phyloP scores from a whole-genome alignment of 805 yeast genomes.

The Blastobotrys mokoenaii region DNA sequence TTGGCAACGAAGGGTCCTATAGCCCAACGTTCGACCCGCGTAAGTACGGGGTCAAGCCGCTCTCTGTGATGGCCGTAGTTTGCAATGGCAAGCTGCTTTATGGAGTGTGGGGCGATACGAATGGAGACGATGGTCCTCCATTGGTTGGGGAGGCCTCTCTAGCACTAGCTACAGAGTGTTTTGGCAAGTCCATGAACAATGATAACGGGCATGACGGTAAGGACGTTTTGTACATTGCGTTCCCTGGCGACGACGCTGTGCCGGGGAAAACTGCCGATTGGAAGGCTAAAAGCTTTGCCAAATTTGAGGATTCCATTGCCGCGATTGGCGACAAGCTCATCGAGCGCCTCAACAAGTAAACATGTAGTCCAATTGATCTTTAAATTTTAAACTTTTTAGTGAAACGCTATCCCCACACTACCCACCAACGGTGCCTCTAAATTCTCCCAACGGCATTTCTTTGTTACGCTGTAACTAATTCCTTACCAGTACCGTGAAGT shows the following conservation, averaged over 20 bases:
- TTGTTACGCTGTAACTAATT: no score
- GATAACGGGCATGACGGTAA: slow-evolving; percentile 6
- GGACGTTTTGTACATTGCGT: slow-evolving; percentile 7
- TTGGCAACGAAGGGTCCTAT: slow-evolving; percentile 5
- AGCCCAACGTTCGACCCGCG: slow-evolving; percentile 4
- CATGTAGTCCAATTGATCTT: no score
- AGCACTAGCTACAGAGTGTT: slow-evolving; percentile 6
- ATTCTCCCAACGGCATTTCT: no score
- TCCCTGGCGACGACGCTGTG: slow-evolving; percentile 7
- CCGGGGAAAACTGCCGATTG: slow-evolving; percentile 7
- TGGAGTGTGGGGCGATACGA: slow-evolving; percentile 9
- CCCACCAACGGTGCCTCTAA: no score
- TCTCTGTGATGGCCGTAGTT: slow-evolving; percentile 7
- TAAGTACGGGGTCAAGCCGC: slow-evolving; percentile 4
- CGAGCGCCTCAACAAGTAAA: not conserved
- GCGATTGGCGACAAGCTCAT: slow-evolving; percentile 5
- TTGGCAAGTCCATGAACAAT: slow-evolving; percentile 5
- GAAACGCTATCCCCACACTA: no score
- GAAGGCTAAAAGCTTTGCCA: slow-evolving; percentile 4
- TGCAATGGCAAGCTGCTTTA: slow-evolving; percentile 6
- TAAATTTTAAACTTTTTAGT: no score
- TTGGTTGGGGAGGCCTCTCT: slow-evolving; percentile 8
- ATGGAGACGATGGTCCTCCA: slow-evolving; percentile 4
- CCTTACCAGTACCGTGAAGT: no score
- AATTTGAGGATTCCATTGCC: slow-evolving; percentile 6